phyloP scores from a whole-genome alignment of 2,329 filamentous ascomycete species.

The Fusarium goolgardi region DNA sequence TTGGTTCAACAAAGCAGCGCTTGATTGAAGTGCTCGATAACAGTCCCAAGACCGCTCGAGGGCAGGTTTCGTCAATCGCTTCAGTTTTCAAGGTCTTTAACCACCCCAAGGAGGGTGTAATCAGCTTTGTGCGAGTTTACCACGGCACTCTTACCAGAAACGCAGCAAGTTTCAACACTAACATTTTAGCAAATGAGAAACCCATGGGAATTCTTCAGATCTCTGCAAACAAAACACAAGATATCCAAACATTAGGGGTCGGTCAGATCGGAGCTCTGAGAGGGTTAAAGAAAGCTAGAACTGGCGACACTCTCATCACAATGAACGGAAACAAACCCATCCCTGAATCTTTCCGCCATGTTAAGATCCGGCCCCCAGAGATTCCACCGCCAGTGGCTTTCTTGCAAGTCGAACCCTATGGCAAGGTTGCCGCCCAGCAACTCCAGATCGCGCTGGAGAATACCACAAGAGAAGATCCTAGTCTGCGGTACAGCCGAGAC shows the following conservation, averaged over 20 bases:
- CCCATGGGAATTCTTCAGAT: slow-evolving; percentile 87
- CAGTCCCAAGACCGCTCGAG: slow-evolving; percentile 52
- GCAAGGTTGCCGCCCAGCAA: slow-evolving; percentile 81
- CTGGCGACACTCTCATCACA: slow-evolving; percentile 89
- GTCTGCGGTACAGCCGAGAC: slow-evolving; percentile 84
- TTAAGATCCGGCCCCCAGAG: slow-evolving; percentile 88
- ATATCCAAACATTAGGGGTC: slow-evolving; percentile 81
- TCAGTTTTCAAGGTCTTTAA: slow-evolving; percentile 96
- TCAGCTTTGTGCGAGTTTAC: slow-evolving; percentile 94
- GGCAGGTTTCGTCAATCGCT: slow-evolving; percentile 61
- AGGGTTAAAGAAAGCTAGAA: slow-evolving; percentile 90
- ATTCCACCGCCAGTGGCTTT: slow-evolving; percentile 97
- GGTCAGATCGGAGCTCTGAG: slow-evolving; percentile 96
- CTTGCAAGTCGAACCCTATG: slow-evolving; percentile 86
- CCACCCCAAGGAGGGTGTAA: slow-evolving; percentile 83
- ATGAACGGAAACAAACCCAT: slow-evolving; percentile 72
- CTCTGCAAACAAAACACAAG: slow-evolving; percentile 87
- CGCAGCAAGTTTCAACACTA: slow-evolving; percentile 86
- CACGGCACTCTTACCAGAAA: slow-evolving; percentile 82
- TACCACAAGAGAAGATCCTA: slow-evolving; percentile 91
- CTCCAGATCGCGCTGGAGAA: slow-evolving; percentile 81
- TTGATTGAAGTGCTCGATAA: slow-evolving; percentile 55
- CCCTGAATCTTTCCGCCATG: slow-evolving; percentile 73
- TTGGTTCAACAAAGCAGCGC: slow-evolving; percentile 64
- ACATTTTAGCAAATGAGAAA: slow-evolving; percentile 80